These are phyloP conservation scores for Xylariaceae sp. DNA, from an alignment of 2,329 filamentous ascomycete species.

Conservation along the genomic window DNA sequence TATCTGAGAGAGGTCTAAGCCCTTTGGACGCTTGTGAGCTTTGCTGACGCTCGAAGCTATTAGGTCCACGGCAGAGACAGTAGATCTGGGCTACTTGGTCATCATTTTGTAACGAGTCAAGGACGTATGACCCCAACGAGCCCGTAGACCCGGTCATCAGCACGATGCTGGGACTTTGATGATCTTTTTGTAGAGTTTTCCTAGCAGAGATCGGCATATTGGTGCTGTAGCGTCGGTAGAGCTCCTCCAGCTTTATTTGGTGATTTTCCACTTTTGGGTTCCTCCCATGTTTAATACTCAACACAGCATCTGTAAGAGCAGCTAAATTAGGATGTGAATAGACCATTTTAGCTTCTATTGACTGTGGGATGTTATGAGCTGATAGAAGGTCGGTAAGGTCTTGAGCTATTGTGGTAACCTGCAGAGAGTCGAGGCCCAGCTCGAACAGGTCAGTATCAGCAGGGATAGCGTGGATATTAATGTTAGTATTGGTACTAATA, in stretches of 20 bases:
- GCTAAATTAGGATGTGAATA: slow-evolving; percentile 29
- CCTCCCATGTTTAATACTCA: slow-evolving; percentile 8
- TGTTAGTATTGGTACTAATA: slow-evolving; percentile 22
- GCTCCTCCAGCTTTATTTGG: slow-evolving; percentile 23
- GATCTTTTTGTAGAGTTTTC: neutral
- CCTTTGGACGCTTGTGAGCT: slow-evolving; percentile 20
- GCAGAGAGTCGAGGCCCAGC: slow-evolving; percentile 33
- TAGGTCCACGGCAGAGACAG: slow-evolving; percentile 31
- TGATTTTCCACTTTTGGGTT: neutral
- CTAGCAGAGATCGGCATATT: slow-evolving; percentile 24
- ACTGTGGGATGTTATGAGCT: slow-evolving; percentile 1
- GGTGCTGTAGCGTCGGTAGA: slow-evolving; percentile 16
- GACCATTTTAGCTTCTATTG: slow-evolving; percentile 13
- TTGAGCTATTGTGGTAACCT: slow-evolving; percentile 22
- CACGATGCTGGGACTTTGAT: slow-evolving; percentile 7
- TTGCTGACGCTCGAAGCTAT: slow-evolving; percentile 12
- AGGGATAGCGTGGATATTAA: slow-evolving; percentile 12
- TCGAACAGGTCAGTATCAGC: slow-evolving; percentile 29
- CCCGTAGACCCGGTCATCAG: slow-evolving; percentile 36
- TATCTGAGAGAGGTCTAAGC: slow-evolving; percentile 18
- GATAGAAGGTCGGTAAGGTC: slow-evolving; percentile 22
- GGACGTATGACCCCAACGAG: slow-evolving; percentile 33
- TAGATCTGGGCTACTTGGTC: slow-evolving; percentile 24
- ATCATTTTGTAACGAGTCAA: slow-evolving; percentile 26
- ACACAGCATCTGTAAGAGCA: slow-evolving; percentile 22